Conservation (phyloP, 768 basidiomycete genomes). For the Leccinum olivaceopallidum region DNA sequence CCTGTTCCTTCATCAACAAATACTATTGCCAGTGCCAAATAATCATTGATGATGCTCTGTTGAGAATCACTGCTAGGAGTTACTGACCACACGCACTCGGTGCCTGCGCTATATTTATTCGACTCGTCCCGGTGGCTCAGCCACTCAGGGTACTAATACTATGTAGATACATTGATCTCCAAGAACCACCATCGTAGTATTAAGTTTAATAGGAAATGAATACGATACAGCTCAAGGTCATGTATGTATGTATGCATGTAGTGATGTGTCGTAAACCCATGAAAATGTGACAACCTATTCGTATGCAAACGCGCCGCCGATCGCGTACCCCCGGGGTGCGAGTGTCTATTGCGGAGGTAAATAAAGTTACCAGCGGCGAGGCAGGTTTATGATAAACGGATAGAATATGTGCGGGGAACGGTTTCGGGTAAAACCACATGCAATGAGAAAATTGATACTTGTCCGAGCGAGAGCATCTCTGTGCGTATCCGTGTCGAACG, state of each 20-base stretch:
- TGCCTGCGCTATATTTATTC: too few species aligned
- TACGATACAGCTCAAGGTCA: constrained; percentile 2
- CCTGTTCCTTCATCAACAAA: too few species aligned
- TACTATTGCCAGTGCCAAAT: too few species aligned
- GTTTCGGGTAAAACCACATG: background rate
- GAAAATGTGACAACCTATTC: background rate
- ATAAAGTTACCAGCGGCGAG: constrained; percentile 19
- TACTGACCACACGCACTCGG: too few species aligned
- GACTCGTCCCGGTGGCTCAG: too few species aligned
- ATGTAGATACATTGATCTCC: too few species aligned
- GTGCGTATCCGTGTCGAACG: background rate
- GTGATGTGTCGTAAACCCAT: constrained; percentile 1
- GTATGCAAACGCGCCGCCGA: background rate
- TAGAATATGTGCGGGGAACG: constrained; percentile 24
- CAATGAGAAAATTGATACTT: background rate
- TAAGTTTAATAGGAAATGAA: background rate
- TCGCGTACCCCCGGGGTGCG: background rate
- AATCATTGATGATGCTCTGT: too few species aligned
- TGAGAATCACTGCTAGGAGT: too few species aligned
- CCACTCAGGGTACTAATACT: too few species aligned
- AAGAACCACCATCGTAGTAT: background rate
- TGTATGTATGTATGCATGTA: background rate
- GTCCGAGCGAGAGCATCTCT: background rate
- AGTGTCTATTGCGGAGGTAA: constrained; percentile 6
- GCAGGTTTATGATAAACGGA: constrained; percentile 19